Evolutionary conservation across 1,139 yeast genomes (phyloP), one percentile per base, ranked within the genome.

Genomic region (Yamadazyma dushanensis): DNA sequence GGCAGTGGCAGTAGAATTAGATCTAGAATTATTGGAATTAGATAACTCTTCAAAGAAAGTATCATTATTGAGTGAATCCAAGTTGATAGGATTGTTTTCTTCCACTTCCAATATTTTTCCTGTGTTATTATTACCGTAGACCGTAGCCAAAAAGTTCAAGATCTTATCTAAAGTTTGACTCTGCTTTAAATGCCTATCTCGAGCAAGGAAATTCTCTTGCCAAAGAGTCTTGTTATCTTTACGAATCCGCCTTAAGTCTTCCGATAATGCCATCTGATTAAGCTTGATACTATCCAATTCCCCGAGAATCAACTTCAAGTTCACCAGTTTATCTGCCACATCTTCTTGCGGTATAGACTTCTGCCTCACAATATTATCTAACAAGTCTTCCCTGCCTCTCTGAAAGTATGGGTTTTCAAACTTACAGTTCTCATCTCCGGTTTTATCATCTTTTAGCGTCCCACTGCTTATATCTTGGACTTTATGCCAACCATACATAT

Each of bases 401-500:
- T 80, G 67, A 54, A 89, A 89, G 54, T 81, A 73, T n/a, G 92
- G 89, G 44, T 86, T 84, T 53, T 83, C 83, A 62, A 87, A 87
- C 57, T 84, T 89, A 85, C 86, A 81, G 40, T 60, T 63, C 52
- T 70, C 71, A 29, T 66, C 70, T 11, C 45, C 60, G 9, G 47
- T 51, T 49, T 71, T 70, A 46, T 81, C 89, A 34, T 76, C 81
- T 38, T 70, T 69, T 61, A 84, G 62, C 2, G 86, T 75, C 1
- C 92, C 92, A 18, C 78, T 72, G 33, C 63, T 80, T 35, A 82
- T 77, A 59, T 83, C 95, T 57, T 80, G 94, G 6, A 92, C 92
- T 62, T 92, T 92, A 63, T 92, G 97, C 89, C 96, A 92, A 25
- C 97, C 98, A 56, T 92, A 92, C 95, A 92, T 92, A 61, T 92